Evolutionary conservation across 805 yeast species (phyloP), one percentile per base, ranked within the genome.

Genomic region (Metschnikowia cerradonensis): DNA sequence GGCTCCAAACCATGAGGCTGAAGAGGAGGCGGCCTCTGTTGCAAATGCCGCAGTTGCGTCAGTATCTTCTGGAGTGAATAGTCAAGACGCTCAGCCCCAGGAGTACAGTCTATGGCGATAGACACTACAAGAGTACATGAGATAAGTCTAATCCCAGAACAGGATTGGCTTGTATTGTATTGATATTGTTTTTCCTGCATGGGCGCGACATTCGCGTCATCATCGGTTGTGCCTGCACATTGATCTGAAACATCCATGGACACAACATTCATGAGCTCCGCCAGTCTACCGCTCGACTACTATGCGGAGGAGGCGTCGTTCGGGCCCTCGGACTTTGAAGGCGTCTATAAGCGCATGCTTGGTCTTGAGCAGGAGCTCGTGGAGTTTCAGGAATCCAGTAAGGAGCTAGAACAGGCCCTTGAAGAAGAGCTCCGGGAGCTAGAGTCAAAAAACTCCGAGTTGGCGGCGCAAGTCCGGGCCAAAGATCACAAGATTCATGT

Each of bases 351-450:
- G 40, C 62, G 70, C 38, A 63, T 73, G 38, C 31, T 67, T 5
- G 72, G 69, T 43, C 63, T 74, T 15, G 78, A 74, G 49, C 58
- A 53, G 19, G 77, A 72, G 47, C 60, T 73, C 23, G 50, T 56
- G 20, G 79, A 75, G 51, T 75, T 74, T 52, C 77, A 73, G 52
- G 75, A 70, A 37, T 70, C 76, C 3, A 70, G 75, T 50, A 71
- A 66, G 47, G 79, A 75, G 41, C 60, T 75, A 32, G 80, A 76
- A 49, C 72, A 63, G 45, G 77, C 76, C 0, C 62, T 75, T 39
- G 79, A 75, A 51, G 69, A 66, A n/a, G 79, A 75, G 50, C 62
- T 75, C 19, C 66, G 65, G 41, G 66, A 58, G 8, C 54, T 70
- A 17, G 78, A 73, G 47, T 17, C 52, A 3, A 53, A 57, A 7